Percentiles rank a stretch among this genome's conserved stretches.
phyloP scores from a whole-genome alignment of 805 yeast genomes.

The Helenozyma rhizophorensis region DNA sequence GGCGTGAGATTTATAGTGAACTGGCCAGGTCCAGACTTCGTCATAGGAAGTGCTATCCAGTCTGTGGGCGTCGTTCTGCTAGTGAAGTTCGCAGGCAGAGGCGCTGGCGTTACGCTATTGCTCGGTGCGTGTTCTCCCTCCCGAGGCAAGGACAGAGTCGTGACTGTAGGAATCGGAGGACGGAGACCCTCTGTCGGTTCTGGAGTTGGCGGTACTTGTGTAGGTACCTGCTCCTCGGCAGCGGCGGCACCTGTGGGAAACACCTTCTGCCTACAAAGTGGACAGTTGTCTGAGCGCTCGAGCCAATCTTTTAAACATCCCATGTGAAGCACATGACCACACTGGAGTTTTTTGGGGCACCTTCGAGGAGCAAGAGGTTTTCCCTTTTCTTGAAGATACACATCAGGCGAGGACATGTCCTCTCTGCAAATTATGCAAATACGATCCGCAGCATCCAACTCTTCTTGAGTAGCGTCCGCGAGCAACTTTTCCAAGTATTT shows the following conservation, averaged over 20 bases:
- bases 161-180: too few relatives aligned
- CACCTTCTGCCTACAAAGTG: conserved; percentile 79
- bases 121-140: too few relatives aligned
- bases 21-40: too few relatives aligned
- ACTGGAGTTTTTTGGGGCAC: conserved; percentile 69
- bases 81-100: too few relatives aligned
- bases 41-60: conserved; percentile 1
- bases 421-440: conserved; percentile 89
- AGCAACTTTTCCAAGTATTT: conserved; percentile 62
- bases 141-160: too few relatives aligned
- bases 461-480: conserved; percentile 56
- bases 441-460: conserved; percentile 54
- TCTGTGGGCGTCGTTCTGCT: not conserved
- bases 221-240: too few relatives aligned
- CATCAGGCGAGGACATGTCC: conserved; percentile 58
- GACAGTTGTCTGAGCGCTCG: conserved; percentile 89
- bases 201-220: too few relatives aligned
- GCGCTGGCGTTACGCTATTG: too few relatives aligned
- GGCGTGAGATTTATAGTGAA: not conserved
- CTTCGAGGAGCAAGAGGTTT: conserved; percentile 30
- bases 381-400: conserved; percentile 22
- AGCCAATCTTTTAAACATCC: conserved; percentile 93
- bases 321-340: conserved; percentile 86
- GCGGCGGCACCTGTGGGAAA: too few relatives aligned
- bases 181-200: too few relatives aligned